Conservation (phyloP, 441 rosid genomes). For the Metrosideros polymorpha region DNA sequence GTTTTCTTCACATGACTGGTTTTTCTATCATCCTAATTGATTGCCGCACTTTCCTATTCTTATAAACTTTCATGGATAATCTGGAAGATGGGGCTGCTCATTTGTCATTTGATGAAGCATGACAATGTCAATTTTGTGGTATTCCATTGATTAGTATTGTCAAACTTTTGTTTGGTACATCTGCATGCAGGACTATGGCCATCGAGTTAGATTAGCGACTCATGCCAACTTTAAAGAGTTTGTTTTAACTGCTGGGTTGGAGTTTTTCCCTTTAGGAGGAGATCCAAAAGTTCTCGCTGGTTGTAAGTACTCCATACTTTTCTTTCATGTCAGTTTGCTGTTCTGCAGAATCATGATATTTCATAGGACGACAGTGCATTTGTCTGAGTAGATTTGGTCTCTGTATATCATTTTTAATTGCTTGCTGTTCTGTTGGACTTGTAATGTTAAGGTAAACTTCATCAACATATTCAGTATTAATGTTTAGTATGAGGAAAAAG, state of each 20-base stretch:
- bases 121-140: neutral
- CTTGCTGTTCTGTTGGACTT: neutral
- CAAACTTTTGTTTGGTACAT: neutral
- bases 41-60: neutral
- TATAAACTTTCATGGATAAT: neutral
- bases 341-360: neutral
- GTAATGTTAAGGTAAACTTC: neutral
- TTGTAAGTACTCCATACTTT: conserved; percentile 54
- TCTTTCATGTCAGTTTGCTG: neutral
- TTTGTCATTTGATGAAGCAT: neutral
- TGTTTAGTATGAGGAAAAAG: neutral
- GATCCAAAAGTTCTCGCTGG: conserved; percentile 98
- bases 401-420: neutral
- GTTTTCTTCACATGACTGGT: neutral
- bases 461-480: neutral
- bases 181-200: conserved; percentile 88
- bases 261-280: conserved; percentile 93
- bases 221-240: conserved; percentile 97
- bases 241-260: conserved; percentile 96
- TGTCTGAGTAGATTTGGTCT: neutral
- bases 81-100: neutral
- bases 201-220: conserved; percentile 96
- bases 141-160: neutral
- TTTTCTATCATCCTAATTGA: neutral
- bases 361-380: neutral